These are phyloP conservation scores for Inonotus obliquus DNA, from an alignment of 1,284 basidiomycete genomes.

Conservation along the genomic window DNA sequence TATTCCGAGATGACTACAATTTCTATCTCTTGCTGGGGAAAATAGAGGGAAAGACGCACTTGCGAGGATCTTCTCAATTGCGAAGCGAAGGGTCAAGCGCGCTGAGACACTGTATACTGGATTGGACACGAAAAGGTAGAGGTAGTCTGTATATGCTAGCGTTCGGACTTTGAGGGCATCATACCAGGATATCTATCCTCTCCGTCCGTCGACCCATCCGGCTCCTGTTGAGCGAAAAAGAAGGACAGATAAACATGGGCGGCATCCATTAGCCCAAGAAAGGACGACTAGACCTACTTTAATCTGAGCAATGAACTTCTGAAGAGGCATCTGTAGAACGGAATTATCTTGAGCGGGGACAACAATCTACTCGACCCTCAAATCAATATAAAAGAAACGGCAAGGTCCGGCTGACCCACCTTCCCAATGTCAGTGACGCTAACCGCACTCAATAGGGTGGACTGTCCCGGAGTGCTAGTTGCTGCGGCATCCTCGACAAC, in stretches of 20 bases:
- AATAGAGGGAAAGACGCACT: conserved; percentile 38
- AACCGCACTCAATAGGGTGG: conserved; percentile 61
- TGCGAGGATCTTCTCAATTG: conserved; percentile 72
- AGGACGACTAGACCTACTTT: conserved; percentile 41
- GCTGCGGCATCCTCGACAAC: conserved; percentile 51
- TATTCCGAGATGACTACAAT: conserved; percentile 26
- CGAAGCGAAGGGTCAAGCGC: conserved; percentile 55
- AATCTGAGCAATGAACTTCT: conserved; percentile 62
- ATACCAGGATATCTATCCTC: conserved; percentile 69
- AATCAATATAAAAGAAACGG: not conserved
- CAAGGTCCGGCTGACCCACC: conserved; percentile 32
- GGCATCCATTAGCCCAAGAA: not conserved
- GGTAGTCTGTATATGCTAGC: conserved; percentile 1
- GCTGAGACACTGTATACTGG: conserved; percentile 68
- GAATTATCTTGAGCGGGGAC: conserved; percentile 73
- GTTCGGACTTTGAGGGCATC: not conserved
- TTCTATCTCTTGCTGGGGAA: not conserved
- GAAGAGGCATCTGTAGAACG: conserved; percentile 57
- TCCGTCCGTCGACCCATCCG: conserved; percentile 66
- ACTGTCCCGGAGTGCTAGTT: conserved; percentile 31
- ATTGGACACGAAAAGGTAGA: not conserved
- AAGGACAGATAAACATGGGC: not conserved
- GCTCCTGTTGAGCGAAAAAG: conserved; percentile 37
- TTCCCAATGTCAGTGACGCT: conserved; percentile 75
- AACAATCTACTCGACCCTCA: conserved; percentile 44